Percentiles rank a stretch among this genome's conserved stretches.
phyloP scores from a whole-genome alignment of 2,329 filamentous ascomycete species.

The Fusarium chlamydosporum region DNA sequence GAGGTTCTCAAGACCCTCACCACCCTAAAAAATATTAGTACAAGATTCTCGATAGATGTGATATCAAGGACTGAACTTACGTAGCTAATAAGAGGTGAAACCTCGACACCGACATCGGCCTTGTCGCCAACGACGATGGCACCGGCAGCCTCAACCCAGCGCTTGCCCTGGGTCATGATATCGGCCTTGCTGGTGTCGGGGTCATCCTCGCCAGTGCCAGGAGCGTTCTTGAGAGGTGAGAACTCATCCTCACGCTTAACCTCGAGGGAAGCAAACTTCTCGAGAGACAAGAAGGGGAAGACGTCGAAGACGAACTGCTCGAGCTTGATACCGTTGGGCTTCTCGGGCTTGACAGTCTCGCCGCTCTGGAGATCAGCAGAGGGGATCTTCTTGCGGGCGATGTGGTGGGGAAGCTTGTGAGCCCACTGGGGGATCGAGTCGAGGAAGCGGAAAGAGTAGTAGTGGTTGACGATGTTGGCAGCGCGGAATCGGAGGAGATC shows the following conservation, averaged over 20 bases:
- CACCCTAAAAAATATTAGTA: conserved; percentile 61
- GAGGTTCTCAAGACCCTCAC: conserved; percentile 72
- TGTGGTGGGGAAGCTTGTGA: conserved; percentile 90
- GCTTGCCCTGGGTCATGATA: conserved; percentile 89
- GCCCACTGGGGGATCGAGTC: conserved; percentile 90
- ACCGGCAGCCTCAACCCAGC: conserved; percentile 86
- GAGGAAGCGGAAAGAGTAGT: conserved; percentile 95
- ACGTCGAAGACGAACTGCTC: conserved; percentile 99
- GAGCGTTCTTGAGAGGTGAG: conserved; percentile 93
- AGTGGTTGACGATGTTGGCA: conserved; percentile 99
- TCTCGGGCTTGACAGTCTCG: conserved; percentile 88
- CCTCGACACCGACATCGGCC: conserved; percentile 81
- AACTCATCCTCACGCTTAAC: conserved; percentile 98
- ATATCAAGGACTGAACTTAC: conserved; percentile 69
- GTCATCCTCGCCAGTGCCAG: conserved; percentile 90
- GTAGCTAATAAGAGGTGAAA: conserved; percentile 95
- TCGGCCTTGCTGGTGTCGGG: conserved; percentile 92
- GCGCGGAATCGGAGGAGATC: conserved; percentile 94
- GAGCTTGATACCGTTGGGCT: conserved; percentile 98
- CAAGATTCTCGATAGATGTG: not conserved
- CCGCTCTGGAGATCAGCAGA: conserved; percentile 82
- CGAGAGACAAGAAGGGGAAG: conserved; percentile 87
- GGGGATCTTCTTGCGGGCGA: conserved; percentile 98
- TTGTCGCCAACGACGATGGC: conserved; percentile 77
- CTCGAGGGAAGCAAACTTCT: conserved; percentile 95